Conservation (phyloP, 179 eudicot genomes). For the Spinacia oleracea region DNA sequence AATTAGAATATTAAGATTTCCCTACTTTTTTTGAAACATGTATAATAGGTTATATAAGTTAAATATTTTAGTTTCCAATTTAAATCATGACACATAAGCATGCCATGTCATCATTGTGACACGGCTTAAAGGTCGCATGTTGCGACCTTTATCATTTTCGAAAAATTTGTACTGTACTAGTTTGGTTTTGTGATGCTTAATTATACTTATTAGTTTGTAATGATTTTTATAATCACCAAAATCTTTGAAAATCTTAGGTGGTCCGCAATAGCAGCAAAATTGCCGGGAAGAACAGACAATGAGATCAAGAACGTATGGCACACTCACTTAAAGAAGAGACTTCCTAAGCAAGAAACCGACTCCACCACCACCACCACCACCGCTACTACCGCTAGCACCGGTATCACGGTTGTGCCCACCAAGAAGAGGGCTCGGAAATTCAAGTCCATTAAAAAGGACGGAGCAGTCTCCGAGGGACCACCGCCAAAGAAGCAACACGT, state of each 20-base stretch:
- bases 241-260: slow-evolving; percentile 31
- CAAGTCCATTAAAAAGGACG: neutral
- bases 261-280: slow-evolving; percentile 38
- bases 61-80: no score
- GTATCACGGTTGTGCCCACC: neutral
- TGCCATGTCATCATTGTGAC: no score
- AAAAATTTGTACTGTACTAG: no score
- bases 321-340: slow-evolving; percentile 36
- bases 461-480: slow-evolving; percentile 9
- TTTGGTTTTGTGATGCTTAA: neutral
- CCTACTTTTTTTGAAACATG: no score
- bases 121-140: no score
- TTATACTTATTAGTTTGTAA: neutral
- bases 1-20: no score
- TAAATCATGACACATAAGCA: no score
- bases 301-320: slow-evolving; percentile 46
- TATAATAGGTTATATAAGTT: no score
- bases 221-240: slow-evolving; percentile 2
- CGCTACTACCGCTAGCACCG: neutral
- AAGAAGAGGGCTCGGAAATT: slow-evolving; percentile 26
- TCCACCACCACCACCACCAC: neutral
- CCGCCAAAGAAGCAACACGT: slow-evolving; percentile 14
- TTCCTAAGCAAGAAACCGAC: slow-evolving; percentile 2
- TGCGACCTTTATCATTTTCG: no score
- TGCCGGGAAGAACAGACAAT: slow-evolving; percentile 40